Base-by-base conservation (phyloP, 331 rosid species). In the Dryas integrifolia region DNA sequence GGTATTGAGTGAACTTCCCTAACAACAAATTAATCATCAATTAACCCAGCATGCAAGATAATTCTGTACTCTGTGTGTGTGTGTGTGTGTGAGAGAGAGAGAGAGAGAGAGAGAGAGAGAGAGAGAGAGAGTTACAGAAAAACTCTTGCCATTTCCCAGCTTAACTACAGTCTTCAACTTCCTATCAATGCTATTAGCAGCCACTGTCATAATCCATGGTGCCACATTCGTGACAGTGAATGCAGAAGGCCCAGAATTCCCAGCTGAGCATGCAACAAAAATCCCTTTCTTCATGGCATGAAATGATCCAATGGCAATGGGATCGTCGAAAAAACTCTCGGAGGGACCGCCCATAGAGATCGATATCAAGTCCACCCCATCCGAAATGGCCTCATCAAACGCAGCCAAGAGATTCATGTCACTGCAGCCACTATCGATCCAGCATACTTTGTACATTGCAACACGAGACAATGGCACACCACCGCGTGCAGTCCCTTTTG, bases 131-230 rank as follows among this genome's bases (percentile, higher is more conserved):
- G 86, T 80, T 76, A 92, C 98, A 4, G 76, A 72, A 18, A 70
- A 18, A 35, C 52, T 81, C 9, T 77, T 68, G 72, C 96, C 96
- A 56, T 82, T 72, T 2, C 94, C 94, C 4, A 93, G 78, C 44
- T 72, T 69, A 5, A 77, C 75, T 0, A 45, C 12, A 1, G 96
- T 88, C 3, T 26, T 72, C 70, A 84, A 84, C 79, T 76, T 72
- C 70, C 96, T 77, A 71, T 90, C 96, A 60, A 81, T 12, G 49
- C 84, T 51, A n/a, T 79, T 69, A 63, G 98, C 98, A 7, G 84
- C 98, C 2, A 90, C 96, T 0, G 97, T 93, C 83, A 89, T 40
- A 45, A 90, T 75, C 98, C 98, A 90, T 2, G 98, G 98, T 15
- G 97, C 97, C 0, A 81, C 84, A 5, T 90, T 90, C 67, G 80